Evolutionary conservation across 2,329 filamentous ascomycete species (phyloP).

Genomic region (Coniochaeta sp.): DNA sequence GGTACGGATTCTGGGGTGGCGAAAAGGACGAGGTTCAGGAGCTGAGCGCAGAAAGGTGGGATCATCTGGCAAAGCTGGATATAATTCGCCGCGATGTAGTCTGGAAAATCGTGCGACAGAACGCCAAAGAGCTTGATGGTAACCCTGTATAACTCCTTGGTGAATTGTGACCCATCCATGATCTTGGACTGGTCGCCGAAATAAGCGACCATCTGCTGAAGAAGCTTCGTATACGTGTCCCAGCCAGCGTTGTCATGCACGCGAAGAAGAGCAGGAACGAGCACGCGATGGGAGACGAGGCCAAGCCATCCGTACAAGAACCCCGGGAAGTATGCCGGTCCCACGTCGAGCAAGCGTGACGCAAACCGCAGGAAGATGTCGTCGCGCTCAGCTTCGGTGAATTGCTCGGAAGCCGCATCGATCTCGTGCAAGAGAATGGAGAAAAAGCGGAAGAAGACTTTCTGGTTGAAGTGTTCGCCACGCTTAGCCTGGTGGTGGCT

Average conservation of each 20-base stretch:
- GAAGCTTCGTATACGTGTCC: slow-evolving; percentile 64
- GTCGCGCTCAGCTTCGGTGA: slow-evolving; percentile 54
- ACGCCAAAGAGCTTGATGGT: slow-evolving; percentile 76
- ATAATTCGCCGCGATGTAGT: slow-evolving; percentile 86
- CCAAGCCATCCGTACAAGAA: slow-evolving; percentile 83
- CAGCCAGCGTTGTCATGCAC: slow-evolving; percentile 66
- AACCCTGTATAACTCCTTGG: slow-evolving; percentile 79
- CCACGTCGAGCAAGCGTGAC: slow-evolving; percentile 62
- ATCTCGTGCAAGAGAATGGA: slow-evolving; percentile 76
- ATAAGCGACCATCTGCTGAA: slow-evolving; percentile 65
- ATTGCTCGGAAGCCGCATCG: slow-evolving; percentile 47
- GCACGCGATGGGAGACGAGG: slow-evolving; percentile 75
- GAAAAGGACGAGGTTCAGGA: slow-evolving; percentile 81
- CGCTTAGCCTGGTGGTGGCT: slow-evolving; percentile 79
- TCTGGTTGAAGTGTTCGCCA: slow-evolving; percentile 76
- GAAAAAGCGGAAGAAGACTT: slow-evolving; percentile 86
- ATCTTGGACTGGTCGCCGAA: slow-evolving; percentile 75
- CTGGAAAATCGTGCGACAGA: slow-evolving; percentile 88
- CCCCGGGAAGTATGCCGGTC: slow-evolving; percentile 69
- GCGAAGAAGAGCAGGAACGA: slow-evolving; percentile 71
- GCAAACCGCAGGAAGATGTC: slow-evolving; percentile 68
- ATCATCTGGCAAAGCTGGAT: slow-evolving; percentile 74
- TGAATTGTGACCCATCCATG: slow-evolving; percentile 52
- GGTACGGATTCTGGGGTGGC: slow-evolving; percentile 62
- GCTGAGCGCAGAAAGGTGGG: slow-evolving; percentile 75